Evolutionary conservation across 1,284 basidiomycete genomes (phyloP).

Genomic region (Boletus hoseneyae): DNA sequence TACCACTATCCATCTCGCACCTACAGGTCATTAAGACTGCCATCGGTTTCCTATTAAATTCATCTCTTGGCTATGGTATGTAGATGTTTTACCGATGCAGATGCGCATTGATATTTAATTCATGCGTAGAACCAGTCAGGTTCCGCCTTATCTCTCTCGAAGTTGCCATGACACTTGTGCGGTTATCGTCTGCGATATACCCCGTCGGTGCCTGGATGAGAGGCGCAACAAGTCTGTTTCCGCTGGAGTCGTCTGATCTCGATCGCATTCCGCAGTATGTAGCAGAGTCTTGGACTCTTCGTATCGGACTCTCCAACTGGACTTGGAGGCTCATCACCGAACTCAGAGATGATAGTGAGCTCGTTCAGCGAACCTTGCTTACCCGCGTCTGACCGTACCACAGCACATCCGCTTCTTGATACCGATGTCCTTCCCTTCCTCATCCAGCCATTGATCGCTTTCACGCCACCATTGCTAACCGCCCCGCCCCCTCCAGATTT

Average conservation of each 20-base stretch:
- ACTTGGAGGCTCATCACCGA: slow-evolving; percentile 70
- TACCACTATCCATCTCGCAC: slow-evolving; percentile 54
- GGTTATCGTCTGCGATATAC: slow-evolving; percentile 66
- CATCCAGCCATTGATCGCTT: slow-evolving; percentile 53
- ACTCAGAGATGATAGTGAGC: slow-evolving; percentile 58
- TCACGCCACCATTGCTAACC: slow-evolving; percentile 48
- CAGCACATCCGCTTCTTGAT: slow-evolving; percentile 56
- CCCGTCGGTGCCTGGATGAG: slow-evolving; percentile 61
- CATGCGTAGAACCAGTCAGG: slow-evolving; percentile 62
- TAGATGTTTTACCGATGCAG: slow-evolving; percentile 4
- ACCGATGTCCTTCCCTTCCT: slow-evolving; percentile 62
- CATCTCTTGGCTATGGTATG: slow-evolving; percentile 73
- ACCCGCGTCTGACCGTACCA: slow-evolving; percentile 11
- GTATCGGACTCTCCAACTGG: slow-evolving; percentile 68
- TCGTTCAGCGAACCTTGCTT: slow-evolving; percentile 1
- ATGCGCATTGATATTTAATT: slow-evolving; percentile 2
- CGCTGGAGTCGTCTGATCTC: slow-evolving; percentile 17
- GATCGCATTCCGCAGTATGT: slow-evolving; percentile 28
- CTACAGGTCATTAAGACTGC: slow-evolving; percentile 74
- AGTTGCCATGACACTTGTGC: slow-evolving; percentile 63
- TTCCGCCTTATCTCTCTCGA: slow-evolving; percentile 62
- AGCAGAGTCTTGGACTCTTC: slow-evolving; percentile 61
- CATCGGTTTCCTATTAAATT: slow-evolving; percentile 78
- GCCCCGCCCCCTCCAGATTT: slow-evolving; percentile 40
- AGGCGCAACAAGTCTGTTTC: slow-evolving; percentile 25